A percentile compares a stretch with the other conserved stretches of the same genome.
Evolutionary conservation across 2,329 filamentous ascomycete species (phyloP).

Genomic region (Stagonosporopsis rhizophila): DNA sequence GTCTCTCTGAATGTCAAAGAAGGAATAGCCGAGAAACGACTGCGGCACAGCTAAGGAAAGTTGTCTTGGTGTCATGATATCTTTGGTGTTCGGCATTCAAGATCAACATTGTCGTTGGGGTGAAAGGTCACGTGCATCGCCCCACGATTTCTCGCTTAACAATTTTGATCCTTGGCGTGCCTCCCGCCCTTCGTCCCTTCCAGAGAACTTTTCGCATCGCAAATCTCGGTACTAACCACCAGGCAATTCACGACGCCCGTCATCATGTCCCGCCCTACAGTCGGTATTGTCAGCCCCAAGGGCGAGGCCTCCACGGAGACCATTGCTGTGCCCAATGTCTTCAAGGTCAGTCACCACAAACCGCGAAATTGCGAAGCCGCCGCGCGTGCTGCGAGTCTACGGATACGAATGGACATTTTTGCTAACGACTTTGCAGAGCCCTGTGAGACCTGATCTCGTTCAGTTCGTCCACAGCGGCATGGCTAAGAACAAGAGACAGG

Average conservation of each 20-base stretch:
- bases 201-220: constrained; percentile 7
- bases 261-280: constrained; percentile 87
- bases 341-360: constrained; percentile 62
- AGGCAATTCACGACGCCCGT: constrained; percentile 26
- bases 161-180: too few relatives aligned
- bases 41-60: too few relatives aligned
- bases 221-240: constrained; percentile 33
- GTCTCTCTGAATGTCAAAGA: too few relatives aligned
- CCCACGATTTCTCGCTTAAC: too few relatives aligned
- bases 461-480: constrained; percentile 99
- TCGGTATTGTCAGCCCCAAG: constrained; percentile 84
- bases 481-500: constrained; percentile 79
- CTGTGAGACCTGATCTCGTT: constrained; percentile 98
- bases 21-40: too few relatives aligned
- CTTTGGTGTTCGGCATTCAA: too few relatives aligned
- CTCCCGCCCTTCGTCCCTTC: too few relatives aligned
- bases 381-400: constrained; percentile 6
- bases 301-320: constrained; percentile 83
- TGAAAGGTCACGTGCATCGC: too few relatives aligned
- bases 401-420: background rate
- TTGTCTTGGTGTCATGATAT: too few relatives aligned
- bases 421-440: constrained; percentile 58
- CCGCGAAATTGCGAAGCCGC: constrained; percentile 5
- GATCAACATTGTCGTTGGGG: too few relatives aligned
- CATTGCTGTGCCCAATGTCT: constrained; percentile 93